A percentile compares a stretch with the other conserved stretches of the same genome.
These are phyloP conservation scores for Raffaelea arxii DNA, from an alignment of 2,329 filamentous ascomycete species.

Conservation along the genomic window DNA sequence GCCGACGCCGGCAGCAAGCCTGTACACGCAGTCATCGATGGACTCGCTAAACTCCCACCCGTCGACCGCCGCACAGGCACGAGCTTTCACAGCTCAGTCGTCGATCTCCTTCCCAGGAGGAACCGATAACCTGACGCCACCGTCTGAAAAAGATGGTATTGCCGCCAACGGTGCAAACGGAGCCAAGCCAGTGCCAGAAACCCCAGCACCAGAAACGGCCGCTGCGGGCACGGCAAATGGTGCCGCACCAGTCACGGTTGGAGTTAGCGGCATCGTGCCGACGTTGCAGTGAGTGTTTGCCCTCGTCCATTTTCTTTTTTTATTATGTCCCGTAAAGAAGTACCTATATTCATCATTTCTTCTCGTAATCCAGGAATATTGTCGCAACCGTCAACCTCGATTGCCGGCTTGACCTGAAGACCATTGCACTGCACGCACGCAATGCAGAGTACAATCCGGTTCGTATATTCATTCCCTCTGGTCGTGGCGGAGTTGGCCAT, in stretches of 20 bases:
- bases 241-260: constrained; percentile 78
- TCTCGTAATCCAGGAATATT: constrained; percentile 67
- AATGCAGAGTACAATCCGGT: constrained; percentile 94
- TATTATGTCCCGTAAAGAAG: constrained; percentile 10
- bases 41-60: constrained; percentile 89
- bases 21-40: constrained; percentile 40
- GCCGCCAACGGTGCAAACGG: constrained; percentile 11
- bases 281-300: constrained; percentile 79
- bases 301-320: background rate
- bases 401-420: constrained; percentile 97
- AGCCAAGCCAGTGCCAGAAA: constrained; percentile 3
- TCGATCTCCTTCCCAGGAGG: constrained; percentile 81
- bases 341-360: constrained; percentile 12
- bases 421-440: constrained; percentile 93
- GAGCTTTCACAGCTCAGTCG: constrained; percentile 86
- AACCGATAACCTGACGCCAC: constrained; percentile 12
- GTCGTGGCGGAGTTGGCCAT: no score
- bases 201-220: constrained; percentile 11
- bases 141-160: constrained; percentile 14
- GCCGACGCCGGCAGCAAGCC: constrained; percentile 9
- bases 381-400: constrained; percentile 98
- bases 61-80: constrained; percentile 82
- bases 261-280: constrained; percentile 83
- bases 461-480: constrained; percentile 10
- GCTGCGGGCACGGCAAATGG: constrained; percentile 36